phyloP scores from a whole-genome alignment of 345 rosid genomes.

The Clausena lansium region DNA sequence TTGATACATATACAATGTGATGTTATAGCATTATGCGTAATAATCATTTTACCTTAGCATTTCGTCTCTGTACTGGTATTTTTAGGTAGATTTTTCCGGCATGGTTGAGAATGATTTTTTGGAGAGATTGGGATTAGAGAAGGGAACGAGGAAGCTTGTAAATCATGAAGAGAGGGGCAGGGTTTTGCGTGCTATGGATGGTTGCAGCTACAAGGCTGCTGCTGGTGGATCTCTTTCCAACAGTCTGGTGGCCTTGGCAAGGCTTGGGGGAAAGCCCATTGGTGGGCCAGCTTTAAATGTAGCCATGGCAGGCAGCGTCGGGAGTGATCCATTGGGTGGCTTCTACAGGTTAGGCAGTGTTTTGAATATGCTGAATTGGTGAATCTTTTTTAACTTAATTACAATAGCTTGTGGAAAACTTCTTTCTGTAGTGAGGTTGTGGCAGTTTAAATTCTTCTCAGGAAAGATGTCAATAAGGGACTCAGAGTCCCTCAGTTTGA shows the following conservation, averaged over 20 bases:
- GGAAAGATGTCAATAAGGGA: neutral
- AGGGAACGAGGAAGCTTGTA: slow-evolving; percentile 85
- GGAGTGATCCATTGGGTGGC: slow-evolving; percentile 86
- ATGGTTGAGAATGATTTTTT: slow-evolving; percentile 77
- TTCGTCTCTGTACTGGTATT: slow-evolving; percentile 4
- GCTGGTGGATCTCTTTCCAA: slow-evolving; percentile 98
- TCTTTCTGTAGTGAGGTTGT: neutral
- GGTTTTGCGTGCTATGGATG: slow-evolving; percentile 94
- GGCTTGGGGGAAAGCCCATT: slow-evolving; percentile 63
- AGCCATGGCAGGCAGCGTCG: slow-evolving; percentile 91
- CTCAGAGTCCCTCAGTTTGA: neutral
- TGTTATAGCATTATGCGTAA: neutral
- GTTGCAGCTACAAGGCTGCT: slow-evolving; percentile 97
- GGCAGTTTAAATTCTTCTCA: neutral
- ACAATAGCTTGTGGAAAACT: neutral
- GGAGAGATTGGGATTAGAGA: slow-evolving; percentile 65
- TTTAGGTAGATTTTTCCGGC: slow-evolving; percentile 95
- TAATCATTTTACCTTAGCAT: neutral
- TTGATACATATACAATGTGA: neutral
- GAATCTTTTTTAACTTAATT: slow-evolving; percentile 10
- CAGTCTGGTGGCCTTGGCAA: slow-evolving; percentile 82
- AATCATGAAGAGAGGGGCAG: slow-evolving; percentile 96
- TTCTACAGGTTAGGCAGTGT: slow-evolving; percentile 65
- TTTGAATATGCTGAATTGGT: slow-evolving; percentile 3
- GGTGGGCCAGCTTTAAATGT: slow-evolving; percentile 64